These are phyloP conservation scores for Beauveria brongniartii DNA, from an alignment of 2,329 filamentous ascomycete species.

Conservation along the genomic window DNA sequence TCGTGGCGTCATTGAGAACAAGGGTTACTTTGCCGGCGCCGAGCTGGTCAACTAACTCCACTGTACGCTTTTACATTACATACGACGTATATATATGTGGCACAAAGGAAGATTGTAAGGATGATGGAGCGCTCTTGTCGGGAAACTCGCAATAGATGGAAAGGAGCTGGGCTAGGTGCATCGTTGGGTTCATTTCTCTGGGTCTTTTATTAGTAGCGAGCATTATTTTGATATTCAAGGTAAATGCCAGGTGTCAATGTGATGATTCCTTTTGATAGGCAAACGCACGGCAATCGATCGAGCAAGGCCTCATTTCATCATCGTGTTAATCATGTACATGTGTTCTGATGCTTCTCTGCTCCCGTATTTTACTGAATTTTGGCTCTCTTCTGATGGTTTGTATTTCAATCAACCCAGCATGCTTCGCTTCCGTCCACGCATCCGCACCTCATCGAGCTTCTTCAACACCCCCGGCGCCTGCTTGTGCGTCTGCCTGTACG, in stretches of 20 bases:
- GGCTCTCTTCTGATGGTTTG: neutral
- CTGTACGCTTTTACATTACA: slow-evolving; percentile 10
- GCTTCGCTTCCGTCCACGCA: slow-evolving; percentile 91
- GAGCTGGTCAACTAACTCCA: slow-evolving; percentile 44
- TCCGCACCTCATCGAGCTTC: slow-evolving; percentile 81
- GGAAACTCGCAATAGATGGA: neutral
- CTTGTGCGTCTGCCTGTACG: slow-evolving; percentile 68
- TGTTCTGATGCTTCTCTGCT: too few species aligned
- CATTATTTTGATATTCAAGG: neutral
- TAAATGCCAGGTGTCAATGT: neutral
- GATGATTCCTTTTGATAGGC: neutral
- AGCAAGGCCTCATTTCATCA: neutral
- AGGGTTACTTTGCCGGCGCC: slow-evolving; percentile 90
- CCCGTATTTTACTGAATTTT: neutral
- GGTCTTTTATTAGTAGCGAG: slow-evolving; percentile 1
- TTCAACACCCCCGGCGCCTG: slow-evolving; percentile 67
- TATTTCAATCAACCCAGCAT: slow-evolving; percentile 65
- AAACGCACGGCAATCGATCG: neutral
- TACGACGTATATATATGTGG: neutral
- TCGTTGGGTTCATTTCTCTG: neutral
- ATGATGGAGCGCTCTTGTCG: neutral
- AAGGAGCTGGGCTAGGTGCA: neutral
- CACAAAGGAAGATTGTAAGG: neutral
- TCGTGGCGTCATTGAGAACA: slow-evolving; percentile 93
- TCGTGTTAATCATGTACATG: neutral